phyloP scores from a whole-genome alignment of 441 rosid species.

The Adansonia madagascariensis region DNA sequence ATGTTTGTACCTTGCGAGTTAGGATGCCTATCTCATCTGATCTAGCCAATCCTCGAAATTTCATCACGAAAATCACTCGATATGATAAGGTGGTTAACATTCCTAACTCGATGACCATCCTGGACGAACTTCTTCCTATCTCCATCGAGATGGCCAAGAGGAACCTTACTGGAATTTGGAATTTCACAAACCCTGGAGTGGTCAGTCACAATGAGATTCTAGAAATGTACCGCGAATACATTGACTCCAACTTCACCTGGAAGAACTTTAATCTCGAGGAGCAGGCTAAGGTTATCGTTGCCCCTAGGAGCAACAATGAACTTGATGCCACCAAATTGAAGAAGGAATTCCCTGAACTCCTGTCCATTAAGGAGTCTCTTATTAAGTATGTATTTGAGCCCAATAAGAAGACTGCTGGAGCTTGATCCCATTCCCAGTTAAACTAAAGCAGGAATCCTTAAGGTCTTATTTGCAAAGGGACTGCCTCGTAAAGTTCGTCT shows the following conservation, averaged over 20 bases:
- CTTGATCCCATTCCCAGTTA: background rate
- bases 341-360: constrained; percentile 25
- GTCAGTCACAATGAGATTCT: constrained; percentile 15
- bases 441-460: too few species aligned
- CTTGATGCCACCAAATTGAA: constrained; percentile 30
- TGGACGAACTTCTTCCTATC: constrained; percentile 84
- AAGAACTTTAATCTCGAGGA: constrained; percentile 17
- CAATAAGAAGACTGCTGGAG: constrained; percentile 6
- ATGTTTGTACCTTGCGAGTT: constrained; percentile 81
- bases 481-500: constrained; percentile 28
- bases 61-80: constrained; percentile 81
- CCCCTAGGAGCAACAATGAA: constrained; percentile 18
- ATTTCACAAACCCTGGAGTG: constrained; percentile 9
- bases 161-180: constrained; percentile 10
- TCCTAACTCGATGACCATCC: constrained; percentile 92
- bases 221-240: constrained; percentile 2
- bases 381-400: constrained; percentile 4
- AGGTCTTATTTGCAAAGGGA: background rate
- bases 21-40: constrained; percentile 92
- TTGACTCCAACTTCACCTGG: constrained; percentile 13
- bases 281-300: constrained; percentile 8
- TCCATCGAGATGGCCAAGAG: constrained; percentile 48
- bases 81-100: constrained; percentile 88
- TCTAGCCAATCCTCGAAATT: constrained; percentile 78
- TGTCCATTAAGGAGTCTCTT: constrained; percentile 26